Evolutionary conservation across 148 eudicot genomes (phyloP).

Genomic region (Amaranthus palmeri): DNA sequence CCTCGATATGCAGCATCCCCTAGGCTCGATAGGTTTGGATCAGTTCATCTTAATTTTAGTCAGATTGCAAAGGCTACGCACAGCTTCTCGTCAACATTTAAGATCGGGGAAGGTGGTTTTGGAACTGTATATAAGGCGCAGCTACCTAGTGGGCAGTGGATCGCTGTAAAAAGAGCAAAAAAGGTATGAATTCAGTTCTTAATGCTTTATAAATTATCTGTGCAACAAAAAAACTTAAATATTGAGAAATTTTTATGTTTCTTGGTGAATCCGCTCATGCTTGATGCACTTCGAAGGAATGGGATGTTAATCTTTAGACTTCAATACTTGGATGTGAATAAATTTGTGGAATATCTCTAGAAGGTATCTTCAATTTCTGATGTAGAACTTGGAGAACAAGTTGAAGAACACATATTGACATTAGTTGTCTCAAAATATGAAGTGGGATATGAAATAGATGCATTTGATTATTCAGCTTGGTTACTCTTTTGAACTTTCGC

Average conservation of each 20-base stretch:
- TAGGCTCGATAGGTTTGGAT: constrained; percentile 53
- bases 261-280: not conserved
- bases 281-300: not conserved
- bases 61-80: constrained; percentile 68
- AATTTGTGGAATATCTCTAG: not conserved
- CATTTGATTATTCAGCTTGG: not conserved
- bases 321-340: not conserved
- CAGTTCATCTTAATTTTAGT: constrained; percentile 62
- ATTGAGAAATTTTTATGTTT: not conserved
- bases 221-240: not conserved
- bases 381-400: not conserved
- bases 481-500: not conserved
- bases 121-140: constrained; percentile 87
- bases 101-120: constrained; percentile 93
- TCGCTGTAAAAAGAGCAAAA: constrained; percentile 92
- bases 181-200: constrained; percentile 44
- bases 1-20: constrained; percentile 75
- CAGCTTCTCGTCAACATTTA: constrained; percentile 58
- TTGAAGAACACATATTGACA: not conserved
- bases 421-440: not conserved
- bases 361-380: not conserved
- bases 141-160: constrained; percentile 68
- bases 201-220: not conserved
- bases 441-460: not conserved
- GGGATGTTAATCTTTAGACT: not conserved